A percentile compares a stretch with the other conserved stretches of the same genome.
Evolutionary conservation across 2,329 filamentous ascomycete genomes (phyloP).

Genomic region (Zasmidium cellare): DNA sequence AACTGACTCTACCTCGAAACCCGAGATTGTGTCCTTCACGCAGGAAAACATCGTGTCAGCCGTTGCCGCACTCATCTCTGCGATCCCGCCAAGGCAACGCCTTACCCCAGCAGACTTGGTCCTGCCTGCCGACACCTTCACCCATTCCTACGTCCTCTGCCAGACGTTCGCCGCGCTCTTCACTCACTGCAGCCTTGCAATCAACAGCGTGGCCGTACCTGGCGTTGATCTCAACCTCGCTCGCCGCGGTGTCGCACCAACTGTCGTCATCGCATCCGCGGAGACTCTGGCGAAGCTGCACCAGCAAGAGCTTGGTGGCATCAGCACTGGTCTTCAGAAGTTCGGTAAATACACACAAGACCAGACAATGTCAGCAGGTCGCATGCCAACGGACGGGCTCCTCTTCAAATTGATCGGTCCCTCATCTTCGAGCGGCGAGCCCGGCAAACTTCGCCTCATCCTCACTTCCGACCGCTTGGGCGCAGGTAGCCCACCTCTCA

Average conservation of each 20-base stretch:
- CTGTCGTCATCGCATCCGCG: constrained; percentile 76
- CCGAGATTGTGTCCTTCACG: constrained; percentile 78
- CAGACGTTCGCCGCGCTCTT: constrained; percentile 81
- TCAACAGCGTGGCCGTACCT: constrained; percentile 82
- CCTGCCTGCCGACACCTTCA: constrained; percentile 78
- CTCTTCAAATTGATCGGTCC: constrained; percentile 63
- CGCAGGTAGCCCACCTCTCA: constrained; percentile 62
- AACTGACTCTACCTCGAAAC: constrained; percentile 48
- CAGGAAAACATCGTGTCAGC: constrained; percentile 87
- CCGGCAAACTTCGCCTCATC: constrained; percentile 77
- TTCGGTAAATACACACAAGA: constrained; percentile 71
- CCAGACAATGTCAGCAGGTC: constrained; percentile 69
- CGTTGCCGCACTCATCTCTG: constrained; percentile 73
- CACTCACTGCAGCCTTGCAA: constrained; percentile 78
- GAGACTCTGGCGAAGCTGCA: constrained; percentile 70
- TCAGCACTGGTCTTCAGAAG: constrained; percentile 62
- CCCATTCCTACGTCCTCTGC: constrained; percentile 74
- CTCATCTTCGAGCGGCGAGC: constrained; percentile 55
- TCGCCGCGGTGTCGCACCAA: constrained; percentile 73
- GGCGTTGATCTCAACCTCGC: constrained; percentile 71
- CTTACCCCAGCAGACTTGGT: constrained; percentile 76
- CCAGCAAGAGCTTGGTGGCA: constrained; percentile 55
- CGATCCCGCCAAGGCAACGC: constrained; percentile 73
- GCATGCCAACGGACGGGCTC: constrained; percentile 68
- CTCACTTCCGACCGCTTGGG: constrained; percentile 75